Conservation (phyloP, 116 monocot species). For the Zostera marina region DNA sequence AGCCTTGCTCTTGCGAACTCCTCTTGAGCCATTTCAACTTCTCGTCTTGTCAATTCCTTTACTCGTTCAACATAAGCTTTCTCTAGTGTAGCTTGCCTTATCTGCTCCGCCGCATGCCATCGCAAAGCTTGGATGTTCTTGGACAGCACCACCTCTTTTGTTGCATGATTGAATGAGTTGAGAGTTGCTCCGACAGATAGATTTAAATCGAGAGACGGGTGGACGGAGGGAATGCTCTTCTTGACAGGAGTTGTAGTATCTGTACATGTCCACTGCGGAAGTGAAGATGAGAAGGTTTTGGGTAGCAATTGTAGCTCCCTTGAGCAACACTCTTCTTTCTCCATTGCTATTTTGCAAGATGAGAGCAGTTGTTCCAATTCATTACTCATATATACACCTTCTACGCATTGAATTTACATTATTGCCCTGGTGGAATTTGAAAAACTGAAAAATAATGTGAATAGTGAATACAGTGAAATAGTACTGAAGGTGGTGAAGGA, state of each 20-base stretch:
- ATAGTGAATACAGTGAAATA: too few species aligned
- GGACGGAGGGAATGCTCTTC: not conserved
- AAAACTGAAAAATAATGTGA: too few species aligned
- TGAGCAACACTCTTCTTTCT: slow-evolving; percentile 7
- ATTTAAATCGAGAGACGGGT: slow-evolving; percentile 27
- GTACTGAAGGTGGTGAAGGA: too few species aligned
- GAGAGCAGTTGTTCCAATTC: not conserved
- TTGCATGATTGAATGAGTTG: slow-evolving; percentile 3
- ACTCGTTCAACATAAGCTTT: slow-evolving; percentile 47
- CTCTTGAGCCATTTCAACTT: slow-evolving; percentile 48
- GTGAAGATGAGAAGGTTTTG: not conserved
- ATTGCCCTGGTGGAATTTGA: not conserved
- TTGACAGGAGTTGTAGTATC: not conserved
- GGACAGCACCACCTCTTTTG: slow-evolving; percentile 1
- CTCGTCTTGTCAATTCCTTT: slow-evolving; percentile 40
- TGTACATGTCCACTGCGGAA: not conserved
- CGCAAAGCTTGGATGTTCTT: slow-evolving; percentile 23
- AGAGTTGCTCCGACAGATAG: slow-evolving; percentile 29
- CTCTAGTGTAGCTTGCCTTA: slow-evolving; percentile 30
- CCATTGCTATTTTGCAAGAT: slow-evolving; percentile 31
- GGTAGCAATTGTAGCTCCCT: slow-evolving; percentile 30
- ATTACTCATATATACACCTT: slow-evolving; percentile 1
- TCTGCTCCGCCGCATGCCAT: slow-evolving; percentile 36
- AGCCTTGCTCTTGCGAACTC: slow-evolving; percentile 49
- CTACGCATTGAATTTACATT: not conserved